Base-by-base conservation (phyloP, 139 green algal species). In the Auxenochlorella pyrenoidosa region DNA sequence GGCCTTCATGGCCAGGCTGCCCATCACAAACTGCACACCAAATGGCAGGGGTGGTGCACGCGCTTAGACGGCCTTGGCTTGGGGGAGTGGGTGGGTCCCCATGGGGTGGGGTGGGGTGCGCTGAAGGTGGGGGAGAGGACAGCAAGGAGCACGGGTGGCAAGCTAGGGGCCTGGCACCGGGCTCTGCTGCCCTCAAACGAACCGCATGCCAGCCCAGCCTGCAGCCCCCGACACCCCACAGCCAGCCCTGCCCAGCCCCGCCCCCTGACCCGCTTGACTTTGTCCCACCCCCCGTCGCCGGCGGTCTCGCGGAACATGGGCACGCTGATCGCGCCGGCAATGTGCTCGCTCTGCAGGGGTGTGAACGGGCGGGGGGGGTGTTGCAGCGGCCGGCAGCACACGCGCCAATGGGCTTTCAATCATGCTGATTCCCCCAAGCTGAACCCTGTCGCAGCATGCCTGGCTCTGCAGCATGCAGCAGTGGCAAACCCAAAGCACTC, bases 1-100 rank as follows among this genome's bases (percentile, higher is more conserved):
- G 16, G 94, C 93, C 58, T 89, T 86, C 94, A 97, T 97, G 4
- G 94, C 91, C 15, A 89, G 59, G 26, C 79, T 79, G 32, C 84
- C 90, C 94, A 97, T 96, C 54, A 91, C 92, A 78, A 86, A 65
- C 82, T 86, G 82, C n/a, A 5, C 16, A 24, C 38, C 5, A 40
- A 38, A 5, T 22, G 30, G 28, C 18, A 71, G 26, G 15, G 60
- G 60, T n/a, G n/a, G 68, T 18, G 26, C 68, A 75, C 22, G 68
- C 16, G 5, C 5, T n/a, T 10, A 47, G 70, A 26, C 6, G 6
- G 12, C 65, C 10, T 12, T 36, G 36, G 65, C 24, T 63, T 6
- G 47, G 6, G 54, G 54, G 15, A 22, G 13, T 63, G 54, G 54
- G 15, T n/a, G n/a, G n/a, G n/a, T n/a, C n/a, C n/a, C n/a, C n/a